phyloP scores from a whole-genome alignment of 495 filamentous ascomycete genomes.

The Neurospora sp. region DNA sequence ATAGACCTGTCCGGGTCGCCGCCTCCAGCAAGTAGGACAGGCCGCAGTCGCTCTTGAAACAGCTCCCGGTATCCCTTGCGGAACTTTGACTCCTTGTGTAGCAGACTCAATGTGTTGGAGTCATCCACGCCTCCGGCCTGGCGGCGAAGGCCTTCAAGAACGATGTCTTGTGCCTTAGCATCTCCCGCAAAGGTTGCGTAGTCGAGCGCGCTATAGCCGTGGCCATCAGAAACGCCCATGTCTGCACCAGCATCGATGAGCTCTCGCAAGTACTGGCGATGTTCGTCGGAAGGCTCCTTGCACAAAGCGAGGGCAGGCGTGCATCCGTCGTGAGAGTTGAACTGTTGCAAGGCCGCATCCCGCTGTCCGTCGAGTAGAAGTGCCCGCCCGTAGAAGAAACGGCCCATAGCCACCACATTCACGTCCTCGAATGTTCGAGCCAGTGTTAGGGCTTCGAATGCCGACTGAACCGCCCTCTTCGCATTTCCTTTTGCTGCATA shows the following conservation, averaged over 20 bases:
- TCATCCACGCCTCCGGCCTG: not conserved
- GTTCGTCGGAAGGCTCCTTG: conserved; percentile 23
- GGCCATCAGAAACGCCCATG: conserved; percentile 12
- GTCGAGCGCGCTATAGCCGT: conserved; percentile 25
- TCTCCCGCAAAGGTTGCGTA: conserved; percentile 18
- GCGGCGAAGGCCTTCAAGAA: conserved; percentile 13
- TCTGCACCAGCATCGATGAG: conserved; percentile 19
- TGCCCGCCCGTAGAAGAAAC: conserved; percentile 8
- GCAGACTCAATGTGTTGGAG: not conserved
- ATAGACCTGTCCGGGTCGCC: not conserved
- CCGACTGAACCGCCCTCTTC: not conserved
- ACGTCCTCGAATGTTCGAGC: not conserved
- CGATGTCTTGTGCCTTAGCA: conserved; percentile 4
- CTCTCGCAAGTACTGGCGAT: conserved; percentile 15
- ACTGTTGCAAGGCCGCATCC: conserved; percentile 1
- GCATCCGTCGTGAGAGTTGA: not conserved
- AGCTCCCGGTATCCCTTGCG: conserved; percentile 23
- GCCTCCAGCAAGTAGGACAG: conserved; percentile 5
- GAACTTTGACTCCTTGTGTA: conserved; percentile 8
- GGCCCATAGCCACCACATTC: not conserved
- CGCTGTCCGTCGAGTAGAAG: not conserved
- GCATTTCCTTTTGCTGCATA: not conserved
- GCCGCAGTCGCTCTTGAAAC: conserved; percentile 20
- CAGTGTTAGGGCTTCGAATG: not conserved
- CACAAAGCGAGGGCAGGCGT: conserved; percentile 23